Evolutionary conservation across 2,329 filamentous ascomycete genomes (phyloP).

Genomic region (Cytospora mali): DNA sequence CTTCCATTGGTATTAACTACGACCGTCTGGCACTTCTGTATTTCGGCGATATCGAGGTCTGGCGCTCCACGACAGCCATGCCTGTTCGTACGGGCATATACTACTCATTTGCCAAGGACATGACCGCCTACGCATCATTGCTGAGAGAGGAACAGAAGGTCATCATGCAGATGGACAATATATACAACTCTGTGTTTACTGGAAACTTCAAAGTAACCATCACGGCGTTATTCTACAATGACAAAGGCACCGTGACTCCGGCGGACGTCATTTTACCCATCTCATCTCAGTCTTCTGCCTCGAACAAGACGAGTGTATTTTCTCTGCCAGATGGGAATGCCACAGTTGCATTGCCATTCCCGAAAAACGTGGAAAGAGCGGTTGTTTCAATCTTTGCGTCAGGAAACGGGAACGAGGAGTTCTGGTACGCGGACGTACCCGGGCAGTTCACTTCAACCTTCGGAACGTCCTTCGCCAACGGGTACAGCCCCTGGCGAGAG

Average conservation of each 20-base stretch:
- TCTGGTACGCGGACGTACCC: constrained; percentile 81
- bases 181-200: constrained; percentile 71
- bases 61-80: constrained; percentile 79
- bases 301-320: constrained; percentile 65
- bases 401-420: constrained; percentile 76
- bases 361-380: constrained; percentile 68
- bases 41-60: constrained; percentile 77
- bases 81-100: constrained; percentile 65
- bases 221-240: constrained; percentile 69
- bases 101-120: constrained; percentile 78
- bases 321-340: constrained; percentile 65
- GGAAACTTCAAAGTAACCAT: constrained; percentile 73
- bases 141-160: constrained; percentile 71
- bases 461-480: constrained; percentile 57
- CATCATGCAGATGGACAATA: constrained; percentile 78
- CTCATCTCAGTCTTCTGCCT: constrained; percentile 55
- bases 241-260: constrained; percentile 44
- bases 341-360: constrained; percentile 60
- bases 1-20: constrained; percentile 71
- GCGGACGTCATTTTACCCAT: constrained; percentile 71
- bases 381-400: constrained; percentile 75
- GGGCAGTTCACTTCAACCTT: constrained; percentile 64
- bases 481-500: constrained; percentile 77
- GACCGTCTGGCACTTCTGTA: constrained; percentile 77
- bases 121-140: constrained; percentile 71